These are phyloP conservation scores for Zygosaccharomyces rouxii DNA, from an alignment of 805 yeast genomes.

Conservation along the genomic window DNA sequence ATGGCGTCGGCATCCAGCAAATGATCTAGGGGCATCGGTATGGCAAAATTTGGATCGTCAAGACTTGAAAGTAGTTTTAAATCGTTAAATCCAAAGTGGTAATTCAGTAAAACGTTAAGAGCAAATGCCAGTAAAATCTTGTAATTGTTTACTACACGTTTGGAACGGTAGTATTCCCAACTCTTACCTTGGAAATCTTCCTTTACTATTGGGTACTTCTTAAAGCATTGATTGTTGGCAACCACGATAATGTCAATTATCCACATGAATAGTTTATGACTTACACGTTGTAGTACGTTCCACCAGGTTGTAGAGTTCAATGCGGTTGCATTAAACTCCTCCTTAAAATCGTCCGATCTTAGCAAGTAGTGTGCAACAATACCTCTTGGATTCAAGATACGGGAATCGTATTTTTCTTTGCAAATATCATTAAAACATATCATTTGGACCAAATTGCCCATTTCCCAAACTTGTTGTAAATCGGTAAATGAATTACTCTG, in stretches of 20 bases:
- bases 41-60: conserved; percentile 24
- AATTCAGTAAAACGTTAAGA: conserved; percentile 41
- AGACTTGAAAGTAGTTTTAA: conserved; percentile 29
- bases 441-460: conserved; percentile 31
- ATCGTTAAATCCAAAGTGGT: conserved; percentile 48
- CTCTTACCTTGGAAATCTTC: conserved; percentile 18
- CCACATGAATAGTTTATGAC: conserved; percentile 35
- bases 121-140: conserved; percentile 40
- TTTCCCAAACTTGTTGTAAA: conserved; percentile 30
- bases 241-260: conserved; percentile 33
- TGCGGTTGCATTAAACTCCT: conserved; percentile 31
- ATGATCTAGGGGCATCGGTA: conserved; percentile 28
- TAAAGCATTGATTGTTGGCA: conserved; percentile 35
- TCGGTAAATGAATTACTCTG: conserved; percentile 19
- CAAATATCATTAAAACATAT: conserved; percentile 32
- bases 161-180: conserved; percentile 34
- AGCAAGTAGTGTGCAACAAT: conserved; percentile 31
- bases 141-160: conserved; percentile 38
- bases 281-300: conserved; percentile 32
- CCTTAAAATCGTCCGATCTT: conserved; percentile 31
- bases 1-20: conserved; percentile 21
- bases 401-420: conserved; percentile 29
- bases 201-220: conserved; percentile 31
- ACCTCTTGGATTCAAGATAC: conserved; percentile 33
- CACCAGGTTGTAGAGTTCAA: conserved; percentile 34